Evolutionary conservation across 208 protist genomes (phyloP).

Genomic region (Trypanosoma cruzi): DNA sequence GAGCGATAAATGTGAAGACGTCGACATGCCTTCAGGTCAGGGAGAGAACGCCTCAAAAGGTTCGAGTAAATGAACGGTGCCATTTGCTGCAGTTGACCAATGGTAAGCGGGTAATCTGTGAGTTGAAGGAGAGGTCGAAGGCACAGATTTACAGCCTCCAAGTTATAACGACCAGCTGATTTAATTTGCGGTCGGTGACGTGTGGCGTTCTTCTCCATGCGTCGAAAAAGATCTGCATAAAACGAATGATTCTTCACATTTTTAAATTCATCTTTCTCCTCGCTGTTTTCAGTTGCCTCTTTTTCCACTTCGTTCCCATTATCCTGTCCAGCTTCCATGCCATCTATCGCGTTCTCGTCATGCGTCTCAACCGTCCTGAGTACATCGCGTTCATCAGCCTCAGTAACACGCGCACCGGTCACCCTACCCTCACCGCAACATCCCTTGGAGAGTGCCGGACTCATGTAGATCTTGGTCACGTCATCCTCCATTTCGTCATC

Average conservation of each 20-base stretch:
- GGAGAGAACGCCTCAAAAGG: conserved; percentile 65
- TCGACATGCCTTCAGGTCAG: conserved; percentile 50
- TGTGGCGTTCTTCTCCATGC: conserved; percentile 75
- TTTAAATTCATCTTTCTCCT: conserved; percentile 36
- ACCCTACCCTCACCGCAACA: neutral
- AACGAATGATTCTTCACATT: conserved; percentile 75
- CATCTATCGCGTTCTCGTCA: conserved; percentile 3
- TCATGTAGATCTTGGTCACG: conserved; percentile 9
- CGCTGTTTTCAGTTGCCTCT: neutral
- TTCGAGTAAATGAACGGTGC: conserved; percentile 62
- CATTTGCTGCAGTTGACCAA: conserved; percentile 57
- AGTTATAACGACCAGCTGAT: conserved; percentile 58
- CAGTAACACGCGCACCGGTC: neutral
- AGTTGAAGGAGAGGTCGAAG: conserved; percentile 88
- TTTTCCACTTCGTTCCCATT: conserved; percentile 20
- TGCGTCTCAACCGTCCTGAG: neutral
- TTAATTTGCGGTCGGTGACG: conserved; percentile 77
- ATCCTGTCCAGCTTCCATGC: conserved; percentile 1
- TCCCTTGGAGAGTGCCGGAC: neutral
- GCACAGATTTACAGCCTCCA: conserved; percentile 71
- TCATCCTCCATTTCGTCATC: conserved; percentile 35
- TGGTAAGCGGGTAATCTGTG: conserved; percentile 85
- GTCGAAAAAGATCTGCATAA: conserved; percentile 71
- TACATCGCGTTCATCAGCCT: neutral
- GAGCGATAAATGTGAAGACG: conserved; percentile 84